These are phyloP conservation scores for Leccinum subspadiceum DNA, from an alignment of 1,284 basidiomycete species.

Conservation along the genomic window DNA sequence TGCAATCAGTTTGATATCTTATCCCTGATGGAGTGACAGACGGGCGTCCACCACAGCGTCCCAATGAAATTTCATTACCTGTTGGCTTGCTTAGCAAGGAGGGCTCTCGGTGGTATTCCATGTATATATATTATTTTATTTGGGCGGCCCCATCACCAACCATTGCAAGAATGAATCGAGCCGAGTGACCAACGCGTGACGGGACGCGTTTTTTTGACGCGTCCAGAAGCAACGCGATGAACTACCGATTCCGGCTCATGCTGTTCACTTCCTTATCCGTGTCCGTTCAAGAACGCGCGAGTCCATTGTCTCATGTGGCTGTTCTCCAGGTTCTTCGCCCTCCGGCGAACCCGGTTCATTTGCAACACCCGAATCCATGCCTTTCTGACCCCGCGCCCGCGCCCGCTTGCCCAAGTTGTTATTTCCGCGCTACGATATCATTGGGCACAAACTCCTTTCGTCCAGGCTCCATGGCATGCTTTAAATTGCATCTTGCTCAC, in stretches of 20 bases:
- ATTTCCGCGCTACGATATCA: conserved; percentile 24
- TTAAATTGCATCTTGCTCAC: conserved; percentile 13
- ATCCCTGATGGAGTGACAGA: conserved; percentile 10
- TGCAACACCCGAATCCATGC: conserved; percentile 24
- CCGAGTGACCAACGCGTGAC: conserved; percentile 25
- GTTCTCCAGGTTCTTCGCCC: conserved; percentile 15
- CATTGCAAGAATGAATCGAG: conserved; percentile 16
- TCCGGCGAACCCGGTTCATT: conserved; percentile 28
- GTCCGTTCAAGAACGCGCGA: conserved; percentile 15
- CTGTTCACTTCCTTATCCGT: conserved; percentile 19
- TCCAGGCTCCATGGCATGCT: conserved; percentile 3
- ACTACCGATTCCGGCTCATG: conserved; percentile 13
- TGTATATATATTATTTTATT: conserved; percentile 5
- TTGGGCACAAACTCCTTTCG: conserved; percentile 11
- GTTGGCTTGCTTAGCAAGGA: neutral
- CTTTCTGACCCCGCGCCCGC: conserved; percentile 24
- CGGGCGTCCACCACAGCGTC: neutral
- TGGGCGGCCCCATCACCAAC: neutral
- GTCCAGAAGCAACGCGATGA: conserved; percentile 23
- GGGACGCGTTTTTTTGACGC: conserved; percentile 27
- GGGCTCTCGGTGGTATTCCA: conserved; percentile 18
- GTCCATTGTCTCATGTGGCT: conserved; percentile 25
- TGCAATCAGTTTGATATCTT: conserved; percentile 16
- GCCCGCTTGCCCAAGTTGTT: conserved; percentile 17
- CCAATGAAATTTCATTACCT: conserved; percentile 18